Base-by-base conservation (phyloP, 352 stramenopile species). In the Phytophthora tubulina region DNA sequence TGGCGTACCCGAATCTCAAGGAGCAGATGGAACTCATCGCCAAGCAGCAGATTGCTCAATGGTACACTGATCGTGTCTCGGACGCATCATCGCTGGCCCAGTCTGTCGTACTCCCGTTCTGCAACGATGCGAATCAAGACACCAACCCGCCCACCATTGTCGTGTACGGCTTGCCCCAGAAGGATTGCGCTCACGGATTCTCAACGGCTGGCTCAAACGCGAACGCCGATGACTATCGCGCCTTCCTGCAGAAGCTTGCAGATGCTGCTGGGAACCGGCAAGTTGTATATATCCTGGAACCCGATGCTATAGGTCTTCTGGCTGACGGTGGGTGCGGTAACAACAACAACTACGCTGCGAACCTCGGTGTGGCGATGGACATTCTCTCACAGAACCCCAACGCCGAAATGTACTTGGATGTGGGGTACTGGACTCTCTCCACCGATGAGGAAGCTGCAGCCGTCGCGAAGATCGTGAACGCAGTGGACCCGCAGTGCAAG, bases 221-320 rank as follows among this genome's bases (percentile, higher is more conserved):
- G n/a, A 83, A 76, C 36, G 21, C 63, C 1, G 51, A 70, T 9
- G 72, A 81, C 17, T 88, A 90, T 57, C 67, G 56, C 13, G 33
- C 56, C n/a, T 91, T 86, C 60, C 46, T 91, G 4, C 56, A 82
- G 31, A 69, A 70, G 21, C 64, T 88, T 33, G 69, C 68, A 0
- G 55, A 70, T 9, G 59, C 70, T n/a, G 58, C 81, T 6, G 75
- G 78, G 8, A 61, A 75, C 32, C 79, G 70, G 15, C 70, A 86
- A 42, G 69, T 84, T 9, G 46, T 90, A 4, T 90, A 89, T 57
- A 76, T 92, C n/a, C 68, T 92, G 36, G 82, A 92, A 54, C 82
- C 82, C 0, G 81, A 88, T 35, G 82, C 85, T 0, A 67, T 90
- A 9, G 81, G 85, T 1, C 61, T 91, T 13, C 49, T 89, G 0